Base-by-base conservation (phyloP, 768 basidiomycete genomes). In the Tephrocybe sp. region DNA sequence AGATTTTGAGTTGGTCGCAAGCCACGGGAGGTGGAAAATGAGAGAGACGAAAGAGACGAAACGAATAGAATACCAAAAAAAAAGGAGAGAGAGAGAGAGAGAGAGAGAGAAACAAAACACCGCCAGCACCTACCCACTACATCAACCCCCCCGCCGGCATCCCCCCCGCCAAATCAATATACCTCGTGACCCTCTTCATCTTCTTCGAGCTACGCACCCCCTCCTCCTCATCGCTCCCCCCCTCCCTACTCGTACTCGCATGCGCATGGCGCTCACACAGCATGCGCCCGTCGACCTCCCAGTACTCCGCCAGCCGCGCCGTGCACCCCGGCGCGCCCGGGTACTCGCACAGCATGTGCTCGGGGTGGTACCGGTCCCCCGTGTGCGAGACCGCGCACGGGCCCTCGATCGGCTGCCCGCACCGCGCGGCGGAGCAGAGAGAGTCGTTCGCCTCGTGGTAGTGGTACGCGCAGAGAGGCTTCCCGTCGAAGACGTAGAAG, bases 391-490 rank as follows among this genome's bases (percentile, higher is more conserved):
- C 83, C 10, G 94, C 90, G 65, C 93, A 97, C 1, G 93, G 85
- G 1, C 94, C 94, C 70, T 98, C 94, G 57, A 98, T 93, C 4
- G 94, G 94, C 65, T 87, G 82, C 3, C 89, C 86, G 66, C 94
- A 98, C 15, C 73, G 73, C 11, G 80, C 65, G 2, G 90, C 83
- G 9, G 90, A 83, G 60, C 94, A 98, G 0, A 98, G 76, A 10
- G 93, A 94, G 58, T 88, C 79, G 69, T 96, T 96, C 40, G 85
- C 85, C 69, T 93, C 89, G 68, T 95, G 93, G 65, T 97, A 97
- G 67, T 95, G 93, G 63, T 90, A 90, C 28, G 85, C 89, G 63
- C 95, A 98, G 62, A 87, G 84, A 1, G 95, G 94, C 63, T 89
- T 90, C 48, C 92, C 91, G 62, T 88, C 90, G 58, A 85, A 84